These are phyloP conservation scores for Fusarium heterosporum DNA, from an alignment of 2,329 filamentous ascomycete genomes.

Conservation along the genomic window DNA sequence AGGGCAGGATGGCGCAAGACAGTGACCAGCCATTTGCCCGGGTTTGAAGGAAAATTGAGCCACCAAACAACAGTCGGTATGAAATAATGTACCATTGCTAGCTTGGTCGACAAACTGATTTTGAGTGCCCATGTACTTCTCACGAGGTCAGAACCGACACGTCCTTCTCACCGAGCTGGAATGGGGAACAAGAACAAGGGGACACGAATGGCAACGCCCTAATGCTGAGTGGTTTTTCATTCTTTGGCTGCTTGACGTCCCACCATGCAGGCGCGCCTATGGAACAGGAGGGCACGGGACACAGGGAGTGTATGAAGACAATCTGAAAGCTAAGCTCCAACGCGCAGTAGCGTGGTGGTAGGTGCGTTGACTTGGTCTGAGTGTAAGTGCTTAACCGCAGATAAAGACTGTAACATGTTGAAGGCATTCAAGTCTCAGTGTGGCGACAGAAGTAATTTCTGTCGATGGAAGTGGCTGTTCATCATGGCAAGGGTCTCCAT, in stretches of 20 bases:
- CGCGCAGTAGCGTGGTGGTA: constrained; percentile 23
- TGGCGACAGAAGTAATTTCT: constrained; percentile 19
- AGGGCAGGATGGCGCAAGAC: constrained; percentile 34
- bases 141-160: constrained; percentile 38
- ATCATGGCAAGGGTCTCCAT: not conserved
- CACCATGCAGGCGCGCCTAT: constrained; percentile 42
- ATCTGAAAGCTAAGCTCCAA: constrained; percentile 24
- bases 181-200: constrained; percentile 7
- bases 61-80: constrained; percentile 25
- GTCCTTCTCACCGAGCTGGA: constrained; percentile 42
- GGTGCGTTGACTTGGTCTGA: constrained; percentile 14
- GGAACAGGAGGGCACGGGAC: constrained; percentile 19
- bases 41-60: constrained; percentile 14
- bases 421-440: constrained; percentile 4
- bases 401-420: constrained; percentile 25
- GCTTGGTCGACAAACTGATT: constrained; percentile 18
- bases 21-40: constrained; percentile 27
- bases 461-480: not conserved
- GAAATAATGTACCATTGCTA: constrained; percentile 4
- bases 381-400: constrained; percentile 37
- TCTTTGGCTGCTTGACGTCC: constrained; percentile 14
- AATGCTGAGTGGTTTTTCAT: constrained; percentile 30
- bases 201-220: constrained; percentile 5
- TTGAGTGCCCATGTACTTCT: constrained; percentile 19
- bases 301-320: constrained; percentile 22